These are phyloP conservation scores for Penicillium sp. DNA, from an alignment of 2,329 filamentous ascomycete genomes.

Conservation along the genomic window DNA sequence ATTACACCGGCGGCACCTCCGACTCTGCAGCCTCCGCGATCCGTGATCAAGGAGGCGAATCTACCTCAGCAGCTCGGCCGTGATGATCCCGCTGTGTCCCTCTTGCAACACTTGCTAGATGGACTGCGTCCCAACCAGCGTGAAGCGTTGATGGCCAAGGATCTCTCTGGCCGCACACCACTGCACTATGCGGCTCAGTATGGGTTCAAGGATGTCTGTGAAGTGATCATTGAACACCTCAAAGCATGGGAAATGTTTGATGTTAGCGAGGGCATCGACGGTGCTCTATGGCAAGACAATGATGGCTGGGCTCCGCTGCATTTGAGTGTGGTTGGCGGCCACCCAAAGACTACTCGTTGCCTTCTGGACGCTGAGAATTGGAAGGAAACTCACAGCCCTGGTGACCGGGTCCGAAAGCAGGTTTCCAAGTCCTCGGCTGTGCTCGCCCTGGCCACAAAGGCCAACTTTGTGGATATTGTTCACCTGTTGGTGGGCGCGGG, in stretches of 20 bases:
- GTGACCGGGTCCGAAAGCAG: conserved; percentile 68
- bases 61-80: conserved; percentile 65
- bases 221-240: conserved; percentile 86
- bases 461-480: conserved; percentile 84
- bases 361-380: conserved; percentile 82
- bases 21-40: conserved; percentile 64
- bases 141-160: conserved; percentile 68
- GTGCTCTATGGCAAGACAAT: conserved; percentile 84
- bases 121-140: conserved; percentile 72
- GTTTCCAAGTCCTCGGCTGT: conserved; percentile 86
- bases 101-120: conserved; percentile 69
- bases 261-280: conserved; percentile 83
- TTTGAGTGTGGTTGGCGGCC: conserved; percentile 88
- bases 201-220: conserved; percentile 88
- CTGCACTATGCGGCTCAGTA: conserved; percentile 95
- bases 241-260: conserved; percentile 88
- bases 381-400: conserved; percentile 68
- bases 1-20: conserved; percentile 79
- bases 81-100: conserved; percentile 76
- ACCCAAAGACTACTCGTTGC: conserved; percentile 81
- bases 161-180: conserved; percentile 81
- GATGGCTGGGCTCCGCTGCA: conserved; percentile 92
- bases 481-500: conserved; percentile 86
- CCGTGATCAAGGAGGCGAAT: conserved; percentile 70
- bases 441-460: conserved; percentile 83